Conservation (phyloP, 352 stramenopile genomes). For the Blastocystis sp. region DNA sequence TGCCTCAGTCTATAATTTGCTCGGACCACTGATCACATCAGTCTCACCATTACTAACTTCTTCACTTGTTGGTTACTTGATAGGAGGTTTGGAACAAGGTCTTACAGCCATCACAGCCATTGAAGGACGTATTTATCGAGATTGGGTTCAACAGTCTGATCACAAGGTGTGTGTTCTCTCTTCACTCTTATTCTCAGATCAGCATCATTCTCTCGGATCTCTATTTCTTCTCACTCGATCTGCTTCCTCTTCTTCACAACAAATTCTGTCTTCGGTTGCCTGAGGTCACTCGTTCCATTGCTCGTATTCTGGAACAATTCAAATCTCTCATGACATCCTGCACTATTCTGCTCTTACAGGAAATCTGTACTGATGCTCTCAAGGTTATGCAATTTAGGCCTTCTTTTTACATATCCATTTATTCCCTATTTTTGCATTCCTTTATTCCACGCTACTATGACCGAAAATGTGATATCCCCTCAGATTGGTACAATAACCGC, state of each 20-base stretch:
- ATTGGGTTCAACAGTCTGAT: background rate
- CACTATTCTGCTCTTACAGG: background rate
- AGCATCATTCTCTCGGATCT: background rate
- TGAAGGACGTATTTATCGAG: background rate
- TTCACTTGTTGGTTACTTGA: background rate
- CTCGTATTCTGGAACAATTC: background rate
- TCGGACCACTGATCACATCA: background rate
- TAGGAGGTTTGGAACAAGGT: background rate
- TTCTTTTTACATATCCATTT: slow-evolving; percentile 7
- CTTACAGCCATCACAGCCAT: background rate
- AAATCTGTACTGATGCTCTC: background rate
- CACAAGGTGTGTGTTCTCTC: background rate
- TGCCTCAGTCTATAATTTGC: background rate
- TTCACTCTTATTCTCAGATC: background rate
- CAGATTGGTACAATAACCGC: background rate
- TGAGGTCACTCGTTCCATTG: background rate
- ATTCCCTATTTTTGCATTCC: background rate
- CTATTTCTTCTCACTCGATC: slow-evolving; percentile 24
- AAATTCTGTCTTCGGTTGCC: background rate
- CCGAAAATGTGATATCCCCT: background rate
- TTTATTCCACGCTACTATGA: background rate
- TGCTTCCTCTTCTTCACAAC: background rate
- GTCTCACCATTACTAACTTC: background rate
- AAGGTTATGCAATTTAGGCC: background rate
- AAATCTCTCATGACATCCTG: background rate